phyloP scores from a whole-genome alignment of 78 protist genomes.

The Dictyostelium capitatum region DNA sequence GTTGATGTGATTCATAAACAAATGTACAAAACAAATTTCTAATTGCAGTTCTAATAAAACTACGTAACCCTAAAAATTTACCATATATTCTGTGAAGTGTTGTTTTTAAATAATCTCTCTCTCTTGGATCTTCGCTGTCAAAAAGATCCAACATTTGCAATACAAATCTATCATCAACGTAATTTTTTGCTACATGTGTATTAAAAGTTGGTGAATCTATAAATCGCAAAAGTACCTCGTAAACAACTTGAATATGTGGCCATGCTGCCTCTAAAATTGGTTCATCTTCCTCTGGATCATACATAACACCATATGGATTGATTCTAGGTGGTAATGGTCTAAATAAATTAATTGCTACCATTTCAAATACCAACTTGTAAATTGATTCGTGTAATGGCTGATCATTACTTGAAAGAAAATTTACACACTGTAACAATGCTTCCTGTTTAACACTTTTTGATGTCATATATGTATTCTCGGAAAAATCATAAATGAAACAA shows the following conservation, averaged over 20 bases:
- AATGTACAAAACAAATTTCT: slow-evolving; percentile 90
- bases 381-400: slow-evolving; percentile 82
- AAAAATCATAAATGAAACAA: slow-evolving; percentile 89
- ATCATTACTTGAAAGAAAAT: slow-evolving; percentile 84
- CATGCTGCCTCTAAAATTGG: slow-evolving; percentile 95
- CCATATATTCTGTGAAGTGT: slow-evolving; percentile 97
- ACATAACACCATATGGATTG: slow-evolving; percentile 85
- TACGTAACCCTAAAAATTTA: slow-evolving; percentile 92
- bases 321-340: slow-evolving; percentile 91
- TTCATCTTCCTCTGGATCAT: slow-evolving; percentile 94
- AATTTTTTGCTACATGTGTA: slow-evolving; percentile 88
- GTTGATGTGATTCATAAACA: slow-evolving; percentile 92
- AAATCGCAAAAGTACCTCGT: slow-evolving; percentile 95
- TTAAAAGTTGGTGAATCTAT: slow-evolving; percentile 92
- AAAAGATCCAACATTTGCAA: slow-evolving; percentile 92
- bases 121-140: slow-evolving; percentile 98
- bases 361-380: slow-evolving; percentile 86
- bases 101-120: slow-evolving; percentile 98
- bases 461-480: slow-evolving; percentile 65
- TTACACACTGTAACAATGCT: slow-evolving; percentile 92
- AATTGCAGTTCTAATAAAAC: slow-evolving; percentile 94
- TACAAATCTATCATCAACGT: slow-evolving; percentile 89
- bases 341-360: slow-evolving; percentile 94
- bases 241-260: slow-evolving; percentile 94
- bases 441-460: slow-evolving; percentile 90